Evolutionary conservation across 257 asterid genomes (phyloP).

Genomic region (Agastache rugosa): DNA sequence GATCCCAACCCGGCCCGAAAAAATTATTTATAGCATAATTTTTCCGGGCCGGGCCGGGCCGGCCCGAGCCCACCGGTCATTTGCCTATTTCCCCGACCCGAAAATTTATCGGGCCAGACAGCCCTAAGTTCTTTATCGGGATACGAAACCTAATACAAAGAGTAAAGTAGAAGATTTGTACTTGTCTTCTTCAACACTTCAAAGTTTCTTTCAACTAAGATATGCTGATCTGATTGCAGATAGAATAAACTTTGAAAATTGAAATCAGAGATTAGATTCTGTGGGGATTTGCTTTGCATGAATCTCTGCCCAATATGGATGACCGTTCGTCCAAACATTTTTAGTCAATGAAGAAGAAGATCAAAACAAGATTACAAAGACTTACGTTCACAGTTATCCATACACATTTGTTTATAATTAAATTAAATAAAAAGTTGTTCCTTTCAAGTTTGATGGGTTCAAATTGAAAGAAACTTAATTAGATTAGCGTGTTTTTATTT

Average conservation of each 20-base stretch:
- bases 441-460: neutral
- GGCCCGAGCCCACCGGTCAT: too few relatives aligned
- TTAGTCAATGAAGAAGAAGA: conserved; percentile 14
- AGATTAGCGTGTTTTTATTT: neutral
- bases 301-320: conserved; percentile 7
- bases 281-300: conserved; percentile 31
- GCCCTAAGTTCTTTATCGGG: too few relatives aligned
- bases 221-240: neutral
- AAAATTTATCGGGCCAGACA: too few relatives aligned
- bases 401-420: neutral
- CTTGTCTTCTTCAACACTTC: conserved; percentile 4
- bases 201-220: neutral
- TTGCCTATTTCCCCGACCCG: too few relatives aligned
- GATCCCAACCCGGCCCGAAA: too few relatives aligned
- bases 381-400: neutral
- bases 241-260: conserved; percentile 29
- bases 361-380: conserved; percentile 6
- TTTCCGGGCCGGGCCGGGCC: too few relatives aligned
- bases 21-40: too few relatives aligned
- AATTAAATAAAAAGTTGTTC: neutral
- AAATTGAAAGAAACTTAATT: neutral
- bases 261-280: conserved; percentile 30
- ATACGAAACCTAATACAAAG: too few relatives aligned
- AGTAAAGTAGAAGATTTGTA: neutral
- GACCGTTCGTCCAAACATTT: neutral